These are phyloP conservation scores for Oleoguttula mirabilis DNA, from an alignment of 495 filamentous ascomycete genomes.

Conservation along the genomic window DNA sequence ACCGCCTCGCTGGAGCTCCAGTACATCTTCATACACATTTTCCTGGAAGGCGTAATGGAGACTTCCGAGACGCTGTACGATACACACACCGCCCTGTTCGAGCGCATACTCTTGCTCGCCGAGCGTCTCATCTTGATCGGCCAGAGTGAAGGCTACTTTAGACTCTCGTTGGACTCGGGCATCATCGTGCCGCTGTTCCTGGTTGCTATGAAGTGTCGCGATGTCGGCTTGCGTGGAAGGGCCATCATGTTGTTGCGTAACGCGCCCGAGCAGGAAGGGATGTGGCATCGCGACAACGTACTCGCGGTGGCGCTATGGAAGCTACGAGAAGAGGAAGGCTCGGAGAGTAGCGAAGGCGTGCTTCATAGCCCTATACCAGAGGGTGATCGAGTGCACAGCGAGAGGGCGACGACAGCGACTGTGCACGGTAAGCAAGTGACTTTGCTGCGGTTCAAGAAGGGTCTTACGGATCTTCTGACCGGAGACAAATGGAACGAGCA, in stretches of 20 bases:
- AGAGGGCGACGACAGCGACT: not conserved
- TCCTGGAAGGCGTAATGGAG: not conserved
- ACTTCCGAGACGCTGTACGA: not conserved
- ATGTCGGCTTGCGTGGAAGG: not conserved
- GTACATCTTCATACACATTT: not conserved
- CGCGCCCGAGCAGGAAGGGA: constrained; percentile 4
- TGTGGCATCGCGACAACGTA: constrained; percentile 1
- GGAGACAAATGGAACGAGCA: not conserved
- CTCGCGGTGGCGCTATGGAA: constrained; percentile 1
- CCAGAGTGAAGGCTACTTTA: not conserved
- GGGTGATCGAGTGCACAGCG: not conserved
- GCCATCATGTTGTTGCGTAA: not conserved
- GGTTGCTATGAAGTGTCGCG: constrained; percentile 1
- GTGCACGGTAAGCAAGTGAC: not conserved
- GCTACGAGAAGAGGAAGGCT: not conserved
- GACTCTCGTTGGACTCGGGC: not conserved
- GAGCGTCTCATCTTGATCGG: not conserved
- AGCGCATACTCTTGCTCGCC: constrained; percentile 1
- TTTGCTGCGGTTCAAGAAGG: not conserved
- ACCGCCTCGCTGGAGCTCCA: not conserved
- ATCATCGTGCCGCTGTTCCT: not conserved
- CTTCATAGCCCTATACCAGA: not conserved
- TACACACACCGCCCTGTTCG: not conserved
- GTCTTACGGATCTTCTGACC: not conserved
- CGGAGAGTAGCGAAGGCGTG: not conserved